phyloP scores from a whole-genome alignment of 192 early-diverging fungal species.

The Funneliformis mosseae region DNA sequence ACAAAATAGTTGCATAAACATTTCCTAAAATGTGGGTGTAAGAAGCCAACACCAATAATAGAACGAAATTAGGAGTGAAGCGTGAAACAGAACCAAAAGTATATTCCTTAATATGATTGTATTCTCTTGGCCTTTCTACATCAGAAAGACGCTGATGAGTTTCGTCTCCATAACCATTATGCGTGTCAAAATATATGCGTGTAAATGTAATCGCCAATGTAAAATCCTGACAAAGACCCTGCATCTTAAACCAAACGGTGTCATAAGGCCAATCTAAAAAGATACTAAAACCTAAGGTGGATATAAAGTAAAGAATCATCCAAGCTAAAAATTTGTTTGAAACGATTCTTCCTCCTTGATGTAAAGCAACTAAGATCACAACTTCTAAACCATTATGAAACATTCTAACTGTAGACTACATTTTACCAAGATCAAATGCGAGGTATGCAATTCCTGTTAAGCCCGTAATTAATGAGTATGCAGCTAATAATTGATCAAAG shows the following conservation, averaged over 20 bases:
- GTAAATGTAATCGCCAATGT: conserved; percentile 37
- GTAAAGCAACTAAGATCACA: conserved; percentile 40
- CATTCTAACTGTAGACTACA: conserved; percentile 35
- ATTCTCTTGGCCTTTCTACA: not conserved
- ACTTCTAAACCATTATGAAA: conserved; percentile 47
- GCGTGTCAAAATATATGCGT: conserved; percentile 36
- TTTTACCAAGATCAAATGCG: conserved; percentile 43
- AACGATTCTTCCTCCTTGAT: conserved; percentile 38
- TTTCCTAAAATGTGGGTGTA: conserved; percentile 46
- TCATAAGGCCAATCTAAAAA: conserved; percentile 41
- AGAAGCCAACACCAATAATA: conserved; percentile 38
- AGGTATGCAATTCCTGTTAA: conserved; percentile 34
- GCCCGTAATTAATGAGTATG: not conserved
- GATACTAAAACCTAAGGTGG: conserved; percentile 36
- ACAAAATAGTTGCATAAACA: conserved; percentile 42
- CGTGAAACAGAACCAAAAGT: not conserved
- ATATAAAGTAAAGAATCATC: conserved; percentile 35
- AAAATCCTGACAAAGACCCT: conserved; percentile 45
- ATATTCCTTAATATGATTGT: not conserved
- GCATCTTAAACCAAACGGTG: conserved; percentile 43
- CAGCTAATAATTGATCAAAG: not conserved
- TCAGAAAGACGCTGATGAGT: conserved; percentile 1
- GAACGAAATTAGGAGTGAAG: conserved; percentile 25
- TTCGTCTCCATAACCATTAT: conserved; percentile 26
- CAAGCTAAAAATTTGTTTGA: conserved; percentile 36